Evolutionary conservation across 2,329 filamentous ascomycete species (phyloP), one percentile per base, ranked within the genome.

Genomic region (Chaetomiaceae sp.): DNA sequence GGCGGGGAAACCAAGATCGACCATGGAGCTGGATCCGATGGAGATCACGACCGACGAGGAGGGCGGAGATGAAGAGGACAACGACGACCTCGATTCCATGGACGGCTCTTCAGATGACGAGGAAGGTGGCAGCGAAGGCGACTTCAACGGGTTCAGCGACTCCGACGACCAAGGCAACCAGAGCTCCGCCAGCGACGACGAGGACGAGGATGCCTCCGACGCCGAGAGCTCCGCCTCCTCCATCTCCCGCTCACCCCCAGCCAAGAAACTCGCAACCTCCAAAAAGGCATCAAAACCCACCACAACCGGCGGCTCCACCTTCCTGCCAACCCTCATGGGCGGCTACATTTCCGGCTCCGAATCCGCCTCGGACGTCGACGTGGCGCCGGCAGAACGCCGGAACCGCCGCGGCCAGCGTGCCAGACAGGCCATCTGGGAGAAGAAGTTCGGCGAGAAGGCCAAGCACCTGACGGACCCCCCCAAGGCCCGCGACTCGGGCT

Each of bases 311-410:
- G 68, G 68, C 48, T 80, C 86, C 0, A 79, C 79, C 0, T 89
- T 90, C 64, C 71, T 93, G 2, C 88, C 88, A 0, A 82, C 83
- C 1, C 77, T 93, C 14, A 88, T 89, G 77, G 85, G 83, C 17
- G 86, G 86, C 50, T 95, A 92, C 69, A 79, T 88, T 60, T 89
- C 86, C 2, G 87, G 86, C 41, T 87, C 84, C 8, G 86, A 88
- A 59, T 81, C 78, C 34, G 79, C 78, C 6, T 86, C 84, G 0
- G 84, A 87, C 56, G 71, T 87, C 19, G 86, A 89, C 46, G 67
- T 75, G 2, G 79, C 78, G 5, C 73, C n/a, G n/a, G n/a, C 73
- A 1, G 68, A 75, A 0, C 81, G 81, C 60, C 91, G 90, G 68
- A 91, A 92, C 61, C 77, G 86, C 19, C 76, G 82, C 41, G 88